Evolutionary conservation across 768 basidiomycete species (phyloP), one percentile per base, ranked within the genome.

Genomic region (Auriscalpium microsporum): DNA sequence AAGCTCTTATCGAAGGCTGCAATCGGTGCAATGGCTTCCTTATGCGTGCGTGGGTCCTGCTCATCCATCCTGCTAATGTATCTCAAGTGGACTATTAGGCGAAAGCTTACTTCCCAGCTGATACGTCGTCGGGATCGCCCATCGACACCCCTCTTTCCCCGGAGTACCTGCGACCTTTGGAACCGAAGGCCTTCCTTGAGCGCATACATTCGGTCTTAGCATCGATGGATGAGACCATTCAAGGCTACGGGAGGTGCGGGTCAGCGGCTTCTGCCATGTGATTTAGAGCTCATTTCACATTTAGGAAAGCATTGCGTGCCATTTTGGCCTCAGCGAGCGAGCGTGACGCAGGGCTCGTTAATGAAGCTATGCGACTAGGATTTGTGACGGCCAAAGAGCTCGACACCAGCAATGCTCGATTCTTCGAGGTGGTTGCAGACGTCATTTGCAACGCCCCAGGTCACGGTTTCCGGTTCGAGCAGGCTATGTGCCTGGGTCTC

Each of bases 1-100:
- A 75, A 78, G 44, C 60, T 82, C 53, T 72, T 96, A 33, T 92
- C 90, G 0, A 76, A 83, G 62, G 90, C 93, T 14, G 86, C 93
- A 16, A 79, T 87, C n/a, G 86, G 90, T 40, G 90, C 94, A 3
- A 72, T 95, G 71, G 82, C 90, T n/a, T 82, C 90, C 9, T 78
- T 95, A 57, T 89, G 87, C 65, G 93, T 95, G 63, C 73, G 93
- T 84, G 42, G 5, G 17, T 14, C 33, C 48, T 38, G 21, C 38
- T 19, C 37, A 11, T 55, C 10, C 10, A 40, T 44, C n/a, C 3
- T 35, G 49, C 28, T 48, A 46, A 21, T 23, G 38, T 54, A 49
- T 62, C 33, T 60, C 35, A 19, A 48, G 36, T 38, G 35, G 17
- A 3, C 10, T 44, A 55, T 17, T 65, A 95, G 92, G 80, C 81